These are phyloP conservation scores for Lactifluus piperatus DNA, from an alignment of 768 basidiomycete species.

Conservation along the genomic window DNA sequence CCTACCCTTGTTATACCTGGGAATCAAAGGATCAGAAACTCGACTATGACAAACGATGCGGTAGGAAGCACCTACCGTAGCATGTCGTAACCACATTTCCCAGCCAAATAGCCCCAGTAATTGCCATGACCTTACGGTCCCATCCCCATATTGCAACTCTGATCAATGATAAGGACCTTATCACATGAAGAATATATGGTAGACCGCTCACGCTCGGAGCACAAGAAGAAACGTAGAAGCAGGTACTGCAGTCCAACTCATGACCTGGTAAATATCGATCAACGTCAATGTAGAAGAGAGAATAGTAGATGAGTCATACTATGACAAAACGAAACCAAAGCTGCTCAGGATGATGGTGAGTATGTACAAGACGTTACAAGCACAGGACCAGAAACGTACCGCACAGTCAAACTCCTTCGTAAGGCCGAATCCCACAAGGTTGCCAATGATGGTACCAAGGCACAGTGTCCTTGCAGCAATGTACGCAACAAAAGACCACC, in stretches of 20 bases:
- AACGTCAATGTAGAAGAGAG: neutral
- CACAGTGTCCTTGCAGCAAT: neutral
- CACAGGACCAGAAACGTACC: neutral
- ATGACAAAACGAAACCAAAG: conserved; percentile 12
- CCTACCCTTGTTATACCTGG: conserved; percentile 7
- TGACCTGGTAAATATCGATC: neutral
- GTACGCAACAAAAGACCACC: conserved; percentile 16
- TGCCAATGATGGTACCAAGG: neutral
- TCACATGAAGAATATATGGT: neutral
- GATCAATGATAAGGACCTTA: neutral
- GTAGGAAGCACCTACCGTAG: neutral
- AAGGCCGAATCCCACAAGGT: conserved; percentile 12
- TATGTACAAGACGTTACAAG: neutral
- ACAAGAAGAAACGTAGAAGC: conserved; percentile 14
- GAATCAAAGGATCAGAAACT: neutral
- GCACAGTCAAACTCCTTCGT: neutral
- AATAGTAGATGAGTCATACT: neutral
- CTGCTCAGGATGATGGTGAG: neutral
- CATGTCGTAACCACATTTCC: neutral
- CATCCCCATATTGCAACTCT: conserved; percentile 18
- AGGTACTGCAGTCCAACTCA: conserved; percentile 1
- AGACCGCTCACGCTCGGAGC: conserved; percentile 9
- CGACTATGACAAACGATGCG: neutral
- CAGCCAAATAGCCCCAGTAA: neutral
- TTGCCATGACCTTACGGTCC: neutral